These are phyloP conservation scores for Sclerotinia sclerotiorum DNA, from an alignment of 2,329 filamentous ascomycete species.

Conservation along the genomic window DNA sequence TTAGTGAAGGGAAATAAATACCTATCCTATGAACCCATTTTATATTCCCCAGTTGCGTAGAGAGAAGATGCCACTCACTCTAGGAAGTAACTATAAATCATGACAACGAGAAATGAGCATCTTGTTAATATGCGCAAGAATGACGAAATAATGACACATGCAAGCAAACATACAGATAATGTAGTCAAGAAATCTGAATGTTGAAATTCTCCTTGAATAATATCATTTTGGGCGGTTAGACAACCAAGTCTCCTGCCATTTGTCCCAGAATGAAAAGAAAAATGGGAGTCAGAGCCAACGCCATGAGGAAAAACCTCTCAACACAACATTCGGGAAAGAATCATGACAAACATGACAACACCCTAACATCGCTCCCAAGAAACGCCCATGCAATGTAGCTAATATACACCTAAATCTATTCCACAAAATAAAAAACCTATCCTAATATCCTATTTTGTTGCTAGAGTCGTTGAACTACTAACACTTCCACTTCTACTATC, in stretches of 20 bases:
- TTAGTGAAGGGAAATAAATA: too few species aligned
- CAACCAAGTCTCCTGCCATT: background rate
- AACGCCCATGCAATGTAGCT: conserved; percentile 13
- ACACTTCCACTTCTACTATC: conserved; percentile 38
- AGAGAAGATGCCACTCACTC: background rate
- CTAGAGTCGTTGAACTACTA: conserved; percentile 30
- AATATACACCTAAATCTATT: conserved; percentile 19
- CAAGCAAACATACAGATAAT: background rate
- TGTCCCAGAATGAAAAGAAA: background rate
- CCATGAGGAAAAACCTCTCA: background rate
- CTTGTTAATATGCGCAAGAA: background rate
- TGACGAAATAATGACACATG: background rate
- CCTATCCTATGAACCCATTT: background rate
- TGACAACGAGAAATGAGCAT: background rate
- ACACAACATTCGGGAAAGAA: background rate
- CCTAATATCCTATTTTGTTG: background rate
- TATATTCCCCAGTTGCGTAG: background rate
- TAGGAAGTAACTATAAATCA: background rate
- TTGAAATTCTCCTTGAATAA: background rate
- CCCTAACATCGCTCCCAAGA: background rate
- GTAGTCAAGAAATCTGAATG: background rate
- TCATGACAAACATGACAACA: background rate
- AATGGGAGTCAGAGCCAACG: background rate
- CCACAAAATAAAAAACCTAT: background rate
- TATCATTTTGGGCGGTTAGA: background rate